phyloP scores from a whole-genome alignment of 768 basidiomycete genomes.

The Kwoniella sp. region DNA sequence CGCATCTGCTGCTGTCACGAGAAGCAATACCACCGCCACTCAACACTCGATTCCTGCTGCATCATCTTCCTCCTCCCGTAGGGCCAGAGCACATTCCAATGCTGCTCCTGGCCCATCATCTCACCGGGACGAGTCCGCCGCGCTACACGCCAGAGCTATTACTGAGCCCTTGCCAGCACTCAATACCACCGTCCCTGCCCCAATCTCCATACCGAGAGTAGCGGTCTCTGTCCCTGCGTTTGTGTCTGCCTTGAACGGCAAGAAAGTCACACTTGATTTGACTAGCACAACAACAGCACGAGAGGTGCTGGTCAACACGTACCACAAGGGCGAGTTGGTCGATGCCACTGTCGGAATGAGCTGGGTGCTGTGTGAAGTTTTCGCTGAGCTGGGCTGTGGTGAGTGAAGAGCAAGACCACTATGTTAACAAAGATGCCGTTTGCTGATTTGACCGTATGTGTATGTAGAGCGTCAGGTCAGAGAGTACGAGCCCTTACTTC shows the following conservation, averaged over 20 bases:
- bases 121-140: conserved; percentile 13
- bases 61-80: neutral
- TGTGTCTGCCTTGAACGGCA: conserved; percentile 31
- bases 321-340: conserved; percentile 67
- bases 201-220: neutral
- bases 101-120: conserved; percentile 2
- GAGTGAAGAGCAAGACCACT: conserved; percentile 25
- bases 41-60: conserved; percentile 15
- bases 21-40: conserved; percentile 33
- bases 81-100: conserved; percentile 19
- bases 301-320: conserved; percentile 70
- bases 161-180: conserved; percentile 24
- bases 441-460: neutral
- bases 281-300: conserved; percentile 68
- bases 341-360: conserved; percentile 61
- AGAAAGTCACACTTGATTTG: conserved; percentile 68
- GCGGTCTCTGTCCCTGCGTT: conserved; percentile 25
- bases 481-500: conserved; percentile 78
- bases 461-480: conserved; percentile 80
- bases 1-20: conserved; percentile 13
- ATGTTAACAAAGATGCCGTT: neutral
- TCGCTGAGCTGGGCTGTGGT: conserved; percentile 93
- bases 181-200: conserved; percentile 6
- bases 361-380: conserved; percentile 90
- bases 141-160: conserved; percentile 19